Percentiles rank a stretch among this genome's conserved stretches.
phyloP scores from a whole-genome alignment of 2,329 filamentous ascomycete genomes.

The Aspergillus fijiensis region DNA sequence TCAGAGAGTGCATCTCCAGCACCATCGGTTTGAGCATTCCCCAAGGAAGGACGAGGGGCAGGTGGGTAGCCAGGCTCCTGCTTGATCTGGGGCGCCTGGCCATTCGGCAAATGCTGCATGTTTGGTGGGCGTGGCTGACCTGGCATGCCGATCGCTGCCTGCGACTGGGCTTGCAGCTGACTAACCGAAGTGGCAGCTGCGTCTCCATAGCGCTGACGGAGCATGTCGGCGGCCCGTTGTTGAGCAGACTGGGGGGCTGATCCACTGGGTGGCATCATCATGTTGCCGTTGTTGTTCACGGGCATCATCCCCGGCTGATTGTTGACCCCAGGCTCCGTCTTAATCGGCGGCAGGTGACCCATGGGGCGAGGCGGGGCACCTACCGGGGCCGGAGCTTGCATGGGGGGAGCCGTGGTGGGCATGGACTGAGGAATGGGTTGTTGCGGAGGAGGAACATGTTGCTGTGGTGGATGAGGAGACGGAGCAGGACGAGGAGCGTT shows the following conservation, averaged over 20 bases:
- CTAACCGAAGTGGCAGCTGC: constrained; percentile 45
- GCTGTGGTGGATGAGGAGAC: constrained; percentile 28
- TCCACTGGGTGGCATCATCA: constrained; percentile 30
- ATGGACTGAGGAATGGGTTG: constrained; percentile 37
- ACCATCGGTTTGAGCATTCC: constrained; percentile 72
- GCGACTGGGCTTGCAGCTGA: constrained; percentile 45
- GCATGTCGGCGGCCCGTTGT: constrained; percentile 53
- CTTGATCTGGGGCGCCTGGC: constrained; percentile 45
- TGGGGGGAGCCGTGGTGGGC: constrained; percentile 27
- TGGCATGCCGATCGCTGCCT: constrained; percentile 35
- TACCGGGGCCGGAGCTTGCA: constrained; percentile 23
- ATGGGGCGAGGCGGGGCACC: constrained; percentile 25
- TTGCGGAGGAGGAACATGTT: constrained; percentile 40
- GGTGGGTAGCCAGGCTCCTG: constrained; percentile 39
- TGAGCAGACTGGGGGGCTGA: constrained; percentile 51
- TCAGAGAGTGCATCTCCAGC: constrained; percentile 60
- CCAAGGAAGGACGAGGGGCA: constrained; percentile 41
- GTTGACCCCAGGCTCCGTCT: constrained; percentile 53
- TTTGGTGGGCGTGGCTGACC: constrained; percentile 35
- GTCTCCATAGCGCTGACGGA: constrained; percentile 50
- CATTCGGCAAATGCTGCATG: constrained; percentile 35
- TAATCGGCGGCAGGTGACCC: constrained; percentile 47
- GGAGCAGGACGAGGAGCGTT: constrained; percentile 44
- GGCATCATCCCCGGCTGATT: constrained; percentile 32
- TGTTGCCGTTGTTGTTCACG: constrained; percentile 36